Base-by-base conservation (phyloP, 768 basidiomycete genomes). In the Multifurca ochricompacta region DNA sequence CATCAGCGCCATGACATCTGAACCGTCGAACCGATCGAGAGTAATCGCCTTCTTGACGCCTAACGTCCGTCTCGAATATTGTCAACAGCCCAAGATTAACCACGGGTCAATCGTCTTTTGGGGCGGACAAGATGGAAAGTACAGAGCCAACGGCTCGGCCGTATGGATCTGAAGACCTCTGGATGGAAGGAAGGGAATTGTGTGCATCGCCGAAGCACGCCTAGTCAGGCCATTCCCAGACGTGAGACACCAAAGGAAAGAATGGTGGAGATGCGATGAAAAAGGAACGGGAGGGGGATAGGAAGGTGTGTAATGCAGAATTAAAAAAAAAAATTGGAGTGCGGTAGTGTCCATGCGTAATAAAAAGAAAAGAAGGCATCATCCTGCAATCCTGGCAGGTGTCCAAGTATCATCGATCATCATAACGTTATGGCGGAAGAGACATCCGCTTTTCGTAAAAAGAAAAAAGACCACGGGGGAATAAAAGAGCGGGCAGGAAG, bases 1-100 rank as follows among this genome's bases (percentile, higher is more conserved):
- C 72, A 83, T 82, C 75, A 60, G 70, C 76, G 78, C 80, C 80
- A 74, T 77, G 75, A 76, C 76, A 61, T 59, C 60, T 64, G 67
- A 69, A 66, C 63, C 71, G 71, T 80, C 81, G 64, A 79, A 71
- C 68, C 79, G 71, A 64, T 67, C 76, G 75, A 69, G 66, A 67
- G 66, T 63, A 65, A 74, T 78, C 79, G 73, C 79, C 72, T 72
- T 80, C 77, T 72, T 73, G 69, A 67, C 43, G 50, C 53, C 25
- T 53, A 35, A 59, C 60, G 39, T 53, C 40, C 53, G 36, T 59
- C 45, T 54, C 44, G 40, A 46, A 36, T 31, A 18, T 31, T 43
- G 50, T 61, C 59, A 53, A 50, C 59, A 42, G 37, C 53, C 41
- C 30, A 49, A 9, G 48, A 40, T 37, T 49, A 53, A 59, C 59